These are phyloP conservation scores for Alternaria longipes DNA, from an alignment of 2,329 filamentous ascomycete species.

Conservation along the genomic window DNA sequence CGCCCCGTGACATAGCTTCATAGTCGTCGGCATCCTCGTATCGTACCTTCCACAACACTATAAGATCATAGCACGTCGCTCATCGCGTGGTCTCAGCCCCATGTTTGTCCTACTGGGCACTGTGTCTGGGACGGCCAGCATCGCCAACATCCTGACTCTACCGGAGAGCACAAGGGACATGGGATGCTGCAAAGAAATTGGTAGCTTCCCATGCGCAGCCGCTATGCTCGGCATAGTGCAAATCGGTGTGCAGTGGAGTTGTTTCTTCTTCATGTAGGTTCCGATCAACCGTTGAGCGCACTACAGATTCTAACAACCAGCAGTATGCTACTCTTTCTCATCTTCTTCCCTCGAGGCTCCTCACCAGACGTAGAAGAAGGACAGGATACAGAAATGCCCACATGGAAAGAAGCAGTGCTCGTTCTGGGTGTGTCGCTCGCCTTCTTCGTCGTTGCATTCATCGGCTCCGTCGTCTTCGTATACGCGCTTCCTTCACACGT, in stretches of 20 bases:
- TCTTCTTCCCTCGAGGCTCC: slow-evolving; percentile 74
- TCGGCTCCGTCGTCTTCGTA: slow-evolving; percentile 72
- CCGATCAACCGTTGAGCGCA: not conserved
- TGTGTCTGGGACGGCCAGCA: slow-evolving; percentile 85
- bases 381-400: slow-evolving; percentile 51
- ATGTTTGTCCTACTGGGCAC: slow-evolving; percentile 95
- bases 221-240: slow-evolving; percentile 89
- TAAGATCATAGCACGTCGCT: slow-evolving; percentile 85
- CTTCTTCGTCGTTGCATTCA: slow-evolving; percentile 76
- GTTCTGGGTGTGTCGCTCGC: slow-evolving; percentile 77
- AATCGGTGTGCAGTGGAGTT: slow-evolving; percentile 89
- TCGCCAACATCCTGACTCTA: slow-evolving; percentile 90
- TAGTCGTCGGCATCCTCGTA: slow-evolving; percentile 85
- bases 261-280: slow-evolving; percentile 85
- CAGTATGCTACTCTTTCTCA: slow-evolving; percentile 90
- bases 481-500: slow-evolving; percentile 71
- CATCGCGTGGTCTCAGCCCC: slow-evolving; percentile 93
- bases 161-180: slow-evolving; percentile 85
- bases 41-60: slow-evolving; percentile 96
- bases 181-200: slow-evolving; percentile 83
- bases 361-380: slow-evolving; percentile 37
- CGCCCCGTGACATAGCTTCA: slow-evolving; percentile 61
- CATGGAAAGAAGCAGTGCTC: slow-evolving; percentile 79
- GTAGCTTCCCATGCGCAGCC: slow-evolving; percentile 81
- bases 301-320: slow-evolving; percentile 18